phyloP scores from a whole-genome alignment of 441 rosid genomes.

The Arabidopsis hybrid region DNA sequence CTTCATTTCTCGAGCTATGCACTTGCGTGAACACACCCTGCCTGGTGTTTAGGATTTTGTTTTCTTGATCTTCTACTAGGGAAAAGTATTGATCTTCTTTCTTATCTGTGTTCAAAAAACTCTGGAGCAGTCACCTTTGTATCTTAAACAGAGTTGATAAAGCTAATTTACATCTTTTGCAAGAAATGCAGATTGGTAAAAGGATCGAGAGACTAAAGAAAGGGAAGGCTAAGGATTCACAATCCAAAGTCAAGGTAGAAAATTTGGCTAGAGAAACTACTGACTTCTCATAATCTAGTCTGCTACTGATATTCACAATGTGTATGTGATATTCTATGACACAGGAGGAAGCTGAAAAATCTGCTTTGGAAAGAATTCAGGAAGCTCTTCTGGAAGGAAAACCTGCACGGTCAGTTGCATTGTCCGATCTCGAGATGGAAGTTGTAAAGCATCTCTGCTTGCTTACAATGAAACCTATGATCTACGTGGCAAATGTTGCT shows the following conservation, averaged over 20 bases:
- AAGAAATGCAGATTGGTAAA: constrained; percentile 89
- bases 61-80: background rate
- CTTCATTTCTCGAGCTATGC: constrained; percentile 10
- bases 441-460: constrained; percentile 89
- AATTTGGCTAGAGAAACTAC: background rate
- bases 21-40: background rate
- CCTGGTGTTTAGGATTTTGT: background rate
- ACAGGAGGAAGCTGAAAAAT: constrained; percentile 92
- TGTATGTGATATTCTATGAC: constrained; percentile 29
- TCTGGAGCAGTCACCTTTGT: background rate
- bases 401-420: constrained; percentile 83
- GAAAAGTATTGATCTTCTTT: background rate
- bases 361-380: constrained; percentile 79
- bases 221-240: constrained; percentile 84
- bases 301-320: background rate
- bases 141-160: constrained; percentile 41
- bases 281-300: constrained; percentile 8
- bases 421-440: constrained; percentile 81
- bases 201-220: constrained; percentile 89
- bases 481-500: constrained; percentile 93
- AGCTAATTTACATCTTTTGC: constrained; percentile 49
- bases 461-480: constrained; percentile 94
- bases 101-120: background rate
- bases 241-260: constrained; percentile 76
- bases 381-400: constrained; percentile 87